Evolutionary conservation across 352 stramenopile genomes (phyloP).

Genomic region (Phytophthora ramorum): DNA sequence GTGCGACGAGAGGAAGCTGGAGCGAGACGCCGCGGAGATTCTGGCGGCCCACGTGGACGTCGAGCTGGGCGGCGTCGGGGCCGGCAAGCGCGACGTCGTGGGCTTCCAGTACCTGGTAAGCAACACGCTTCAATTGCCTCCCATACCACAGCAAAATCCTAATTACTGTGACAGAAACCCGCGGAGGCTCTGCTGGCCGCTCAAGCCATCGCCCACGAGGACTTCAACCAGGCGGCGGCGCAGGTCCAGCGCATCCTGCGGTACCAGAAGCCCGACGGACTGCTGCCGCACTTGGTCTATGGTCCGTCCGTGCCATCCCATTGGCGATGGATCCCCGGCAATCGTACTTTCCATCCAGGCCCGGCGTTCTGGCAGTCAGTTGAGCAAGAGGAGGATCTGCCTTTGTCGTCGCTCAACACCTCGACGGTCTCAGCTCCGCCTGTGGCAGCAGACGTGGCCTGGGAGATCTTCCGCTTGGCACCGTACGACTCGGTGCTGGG

Average conservation of each 20-base stretch:
- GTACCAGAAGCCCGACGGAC: slow-evolving; percentile 61
- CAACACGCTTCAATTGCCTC: not conserved
- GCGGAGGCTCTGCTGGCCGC: slow-evolving; percentile 78
- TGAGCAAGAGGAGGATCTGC: not conserved
- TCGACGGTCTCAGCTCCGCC: slow-evolving; percentile 76
- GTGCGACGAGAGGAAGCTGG: slow-evolving; percentile 61
- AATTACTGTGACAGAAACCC: slow-evolving; percentile 51
- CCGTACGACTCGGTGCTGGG: slow-evolving; percentile 79
- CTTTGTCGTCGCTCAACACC: slow-evolving; percentile 32
- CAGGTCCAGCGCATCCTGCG: slow-evolving; percentile 79
- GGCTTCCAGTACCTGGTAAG: slow-evolving; percentile 85
- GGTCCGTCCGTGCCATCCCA: slow-evolving; percentile 65
- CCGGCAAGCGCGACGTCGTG: slow-evolving; percentile 49
- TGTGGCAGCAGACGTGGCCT: slow-evolving; percentile 78
- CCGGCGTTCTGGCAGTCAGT: slow-evolving; percentile 65
- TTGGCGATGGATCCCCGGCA: slow-evolving; percentile 60
- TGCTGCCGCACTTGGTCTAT: slow-evolving; percentile 80
- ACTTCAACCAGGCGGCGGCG: slow-evolving; percentile 64
- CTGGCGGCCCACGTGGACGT: slow-evolving; percentile 65
- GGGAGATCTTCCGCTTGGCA: slow-evolving; percentile 84
- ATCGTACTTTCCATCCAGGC: slow-evolving; percentile 82
- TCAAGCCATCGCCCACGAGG: slow-evolving; percentile 79
- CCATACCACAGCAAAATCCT: not conserved
- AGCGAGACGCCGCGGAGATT: slow-evolving; percentile 48
- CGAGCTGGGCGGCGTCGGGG: slow-evolving; percentile 72